Evolutionary conservation across 139 green algal genomes (phyloP), one percentile per base, ranked within the genome.

Genomic region (Limnomonas spitsbergensis): DNA sequence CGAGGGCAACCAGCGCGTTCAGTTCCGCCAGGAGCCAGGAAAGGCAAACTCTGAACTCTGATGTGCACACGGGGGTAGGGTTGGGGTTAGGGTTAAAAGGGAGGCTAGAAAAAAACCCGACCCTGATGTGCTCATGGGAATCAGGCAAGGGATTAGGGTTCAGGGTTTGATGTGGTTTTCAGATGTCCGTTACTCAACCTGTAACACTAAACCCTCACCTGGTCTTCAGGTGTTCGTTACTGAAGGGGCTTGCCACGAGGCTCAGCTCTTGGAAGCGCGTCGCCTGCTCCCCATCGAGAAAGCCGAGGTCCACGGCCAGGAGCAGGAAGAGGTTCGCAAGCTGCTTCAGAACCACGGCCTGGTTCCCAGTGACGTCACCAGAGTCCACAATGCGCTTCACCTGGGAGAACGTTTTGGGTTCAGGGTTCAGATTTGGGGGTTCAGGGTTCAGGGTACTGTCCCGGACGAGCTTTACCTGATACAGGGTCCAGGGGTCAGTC

Each of bases 331-430:
- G 68, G 40, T 53, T 56, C 37, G 67, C 34, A 37, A 82, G 67
- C 68, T 82, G 66, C n/a, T 38, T 36, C 36, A 82, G 47, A 38
- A 77, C 77, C n/a, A 77, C 34, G n/a, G 3, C 7, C 42, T 82
- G 68, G 0, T 27, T 3, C 4, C 61, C 27, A 20, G n/a, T 37
- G 36, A 56, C 68, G 14, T 3, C 0, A 35, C 77, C 77, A 4
- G 77, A 73, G 52, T 82, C 77, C 68, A 82, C 68, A 2, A 69
- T 74, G 42, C 75, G 68, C 36, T 78, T 73, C 26, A 84, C 61
- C 56, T 70, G 56, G 4, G 24, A 70, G 4, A 70, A 61, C 20
- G 20, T 14, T 61, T 14, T 29, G 47, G 47, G 47, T 61, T 61
- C 14, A 61, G 20, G 47, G 47, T 20, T n/a, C n/a, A n/a, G n/a